Percentiles rank a stretch among this genome's conserved stretches.
These are phyloP conservation scores for Camellia japonica DNA, from an alignment of 148 eudicot species.

Conservation along the genomic window DNA sequence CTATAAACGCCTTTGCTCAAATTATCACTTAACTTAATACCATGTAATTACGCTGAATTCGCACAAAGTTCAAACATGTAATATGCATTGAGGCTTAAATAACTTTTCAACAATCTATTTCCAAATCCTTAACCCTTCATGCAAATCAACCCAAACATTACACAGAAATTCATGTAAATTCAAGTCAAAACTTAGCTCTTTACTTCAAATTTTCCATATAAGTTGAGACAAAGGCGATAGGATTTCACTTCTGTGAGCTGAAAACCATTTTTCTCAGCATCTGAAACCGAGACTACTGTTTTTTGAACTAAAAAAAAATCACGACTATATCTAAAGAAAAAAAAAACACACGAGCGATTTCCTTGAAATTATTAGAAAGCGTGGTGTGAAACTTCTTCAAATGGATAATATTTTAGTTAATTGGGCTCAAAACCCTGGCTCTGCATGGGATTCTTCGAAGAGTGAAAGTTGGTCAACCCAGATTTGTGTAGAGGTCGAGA, in stretches of 20 bases:
- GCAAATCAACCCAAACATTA: not conserved
- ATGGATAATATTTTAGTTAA: not conserved
- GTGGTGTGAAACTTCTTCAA: not conserved
- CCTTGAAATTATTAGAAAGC: not conserved
- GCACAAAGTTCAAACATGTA: not conserved
- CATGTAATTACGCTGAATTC: not conserved
- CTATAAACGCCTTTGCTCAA: slow-evolving; percentile 65
- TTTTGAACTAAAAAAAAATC: not conserved
- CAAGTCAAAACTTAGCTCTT: not conserved
- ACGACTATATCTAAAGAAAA: not conserved
- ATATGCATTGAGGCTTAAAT: not conserved
- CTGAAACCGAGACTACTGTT: not conserved
- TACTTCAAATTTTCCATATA: not conserved
- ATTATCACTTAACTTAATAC: slow-evolving; percentile 13
- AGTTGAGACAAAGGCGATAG: not conserved
- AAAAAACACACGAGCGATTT: not conserved
- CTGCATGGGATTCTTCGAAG: not conserved
- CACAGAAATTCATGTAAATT: not conserved
- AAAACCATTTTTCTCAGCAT: not conserved
- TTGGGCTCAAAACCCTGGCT: not conserved
- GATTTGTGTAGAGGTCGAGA: not conserved
- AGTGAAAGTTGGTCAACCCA: not conserved
- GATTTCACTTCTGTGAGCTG: not conserved
- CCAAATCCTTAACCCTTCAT: not conserved
- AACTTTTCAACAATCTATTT: not conserved